Conservation (phyloP, 345 rosid genomes). For the Theobroma cacao region DNA sequence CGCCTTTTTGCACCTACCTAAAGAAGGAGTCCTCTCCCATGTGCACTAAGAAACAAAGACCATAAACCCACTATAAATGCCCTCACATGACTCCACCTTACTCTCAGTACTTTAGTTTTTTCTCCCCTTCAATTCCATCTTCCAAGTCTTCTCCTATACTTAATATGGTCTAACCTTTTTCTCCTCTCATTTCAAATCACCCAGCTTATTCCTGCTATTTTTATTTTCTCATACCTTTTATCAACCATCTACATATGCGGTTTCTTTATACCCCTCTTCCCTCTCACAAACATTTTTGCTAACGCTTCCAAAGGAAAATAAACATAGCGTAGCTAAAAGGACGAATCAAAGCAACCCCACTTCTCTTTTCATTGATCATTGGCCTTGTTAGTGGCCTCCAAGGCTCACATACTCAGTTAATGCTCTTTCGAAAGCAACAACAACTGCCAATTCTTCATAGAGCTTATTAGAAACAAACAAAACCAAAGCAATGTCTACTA, state of each 20-base stretch:
- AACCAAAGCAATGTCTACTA: not conserved
- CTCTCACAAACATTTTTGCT: not conserved
- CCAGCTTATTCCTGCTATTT: not conserved
- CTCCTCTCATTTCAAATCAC: slow-evolving; percentile 11
- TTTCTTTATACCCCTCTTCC: not conserved
- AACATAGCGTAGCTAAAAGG: not conserved
- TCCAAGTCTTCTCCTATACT: not conserved
- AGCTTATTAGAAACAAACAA: not conserved
- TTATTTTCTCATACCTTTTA: not conserved
- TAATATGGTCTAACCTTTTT: not conserved
- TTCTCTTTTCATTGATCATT: not conserved
- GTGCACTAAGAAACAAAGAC: slow-evolving; percentile 23
- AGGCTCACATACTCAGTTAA: not conserved
- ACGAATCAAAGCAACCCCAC: not conserved
- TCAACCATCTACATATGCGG: not conserved
- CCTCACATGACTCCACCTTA: slow-evolving; percentile 13
- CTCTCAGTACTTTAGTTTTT: not conserved
- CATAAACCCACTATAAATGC: slow-evolving; percentile 23
- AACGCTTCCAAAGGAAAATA: not conserved
- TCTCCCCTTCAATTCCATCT: not conserved
- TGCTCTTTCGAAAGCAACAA: not conserved
- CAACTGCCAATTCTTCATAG: not conserved
- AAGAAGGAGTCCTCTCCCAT: not conserved
- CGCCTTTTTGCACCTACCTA: slow-evolving; percentile 12
- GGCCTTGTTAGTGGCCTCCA: not conserved